Conservation (phyloP, 441 rosid species). For the Gossypium trilobum region DNA sequence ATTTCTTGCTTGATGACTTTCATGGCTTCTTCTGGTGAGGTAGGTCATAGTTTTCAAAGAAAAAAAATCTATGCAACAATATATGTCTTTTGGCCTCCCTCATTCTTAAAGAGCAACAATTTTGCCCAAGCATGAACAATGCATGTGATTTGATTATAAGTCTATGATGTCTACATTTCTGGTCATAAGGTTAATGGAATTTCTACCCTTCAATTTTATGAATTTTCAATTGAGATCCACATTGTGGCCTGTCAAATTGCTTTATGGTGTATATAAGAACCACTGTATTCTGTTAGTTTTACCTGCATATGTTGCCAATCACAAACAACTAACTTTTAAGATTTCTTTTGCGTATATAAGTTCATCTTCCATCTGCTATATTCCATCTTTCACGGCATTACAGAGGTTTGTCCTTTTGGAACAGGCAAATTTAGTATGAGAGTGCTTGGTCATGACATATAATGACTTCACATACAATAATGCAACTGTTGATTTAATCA, state of each 20-base stretch:
- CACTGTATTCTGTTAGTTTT: neutral
- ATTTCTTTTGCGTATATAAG: neutral
- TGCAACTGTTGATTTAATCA: neutral
- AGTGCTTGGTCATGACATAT: neutral
- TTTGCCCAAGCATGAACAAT: neutral
- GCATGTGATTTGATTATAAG: neutral
- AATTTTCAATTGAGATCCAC: neutral
- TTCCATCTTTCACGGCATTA: neutral
- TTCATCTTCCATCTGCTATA: neutral
- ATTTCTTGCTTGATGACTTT: slow-evolving; percentile 92
- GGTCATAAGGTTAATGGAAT: neutral
- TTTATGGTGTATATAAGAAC: neutral
- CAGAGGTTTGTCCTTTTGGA: neutral
- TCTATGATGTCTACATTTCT: neutral
- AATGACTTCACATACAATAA: neutral
- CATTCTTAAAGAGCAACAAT: neutral
- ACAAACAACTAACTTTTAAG: neutral
- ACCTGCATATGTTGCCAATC: neutral
- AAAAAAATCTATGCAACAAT: neutral
- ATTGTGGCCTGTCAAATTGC: neutral
- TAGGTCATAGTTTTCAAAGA: slow-evolving; percentile 24
- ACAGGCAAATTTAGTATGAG: neutral
- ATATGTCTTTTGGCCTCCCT: neutral
- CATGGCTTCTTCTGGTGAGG: slow-evolving; percentile 97
- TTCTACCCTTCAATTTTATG: neutral